Conservation (phyloP, 257 asterid species). For the Handroanthus guayacan region DNA sequence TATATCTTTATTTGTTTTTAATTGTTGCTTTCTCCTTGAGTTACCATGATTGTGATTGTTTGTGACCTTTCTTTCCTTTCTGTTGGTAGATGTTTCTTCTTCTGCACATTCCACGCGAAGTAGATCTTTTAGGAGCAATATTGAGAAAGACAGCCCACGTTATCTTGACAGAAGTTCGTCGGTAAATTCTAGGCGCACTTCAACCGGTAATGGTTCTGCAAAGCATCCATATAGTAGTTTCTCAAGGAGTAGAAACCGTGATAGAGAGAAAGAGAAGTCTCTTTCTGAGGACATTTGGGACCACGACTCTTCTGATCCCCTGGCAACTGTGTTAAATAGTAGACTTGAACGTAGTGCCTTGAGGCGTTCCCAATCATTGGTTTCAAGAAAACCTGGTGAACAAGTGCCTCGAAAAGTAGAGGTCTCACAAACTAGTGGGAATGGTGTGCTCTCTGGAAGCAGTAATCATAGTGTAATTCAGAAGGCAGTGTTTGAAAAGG, state of each 20-base stretch:
- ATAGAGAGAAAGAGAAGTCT: slow-evolving; percentile 56
- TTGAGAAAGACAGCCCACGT: slow-evolving; percentile 51
- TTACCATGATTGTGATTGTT: slow-evolving; percentile 19
- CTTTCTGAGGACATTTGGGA: slow-evolving; percentile 48
- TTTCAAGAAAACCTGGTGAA: slow-evolving; percentile 59
- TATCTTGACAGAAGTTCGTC: slow-evolving; percentile 56
- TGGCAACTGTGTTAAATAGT: slow-evolving; percentile 45
- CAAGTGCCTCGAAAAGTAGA: slow-evolving; percentile 43
- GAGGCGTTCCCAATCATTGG: slow-evolving; percentile 62
- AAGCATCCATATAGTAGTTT: slow-evolving; percentile 76
- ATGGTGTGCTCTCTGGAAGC: slow-evolving; percentile 45
- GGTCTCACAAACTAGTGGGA: slow-evolving; percentile 40
- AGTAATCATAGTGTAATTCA: slow-evolving; percentile 41
- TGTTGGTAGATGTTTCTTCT: slow-evolving; percentile 45
- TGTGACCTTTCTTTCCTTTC: background rate
- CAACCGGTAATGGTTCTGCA: slow-evolving; percentile 50
- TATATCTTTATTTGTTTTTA: background rate
- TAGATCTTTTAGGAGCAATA: slow-evolving; percentile 52
- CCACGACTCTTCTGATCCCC: slow-evolving; percentile 46
- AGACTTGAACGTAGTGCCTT: slow-evolving; percentile 48
- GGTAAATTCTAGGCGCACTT: slow-evolving; percentile 52
- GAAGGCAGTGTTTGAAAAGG: slow-evolving; percentile 62
- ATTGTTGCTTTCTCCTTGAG: background rate
- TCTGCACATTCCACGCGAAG: slow-evolving; percentile 42
- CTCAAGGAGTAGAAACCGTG: slow-evolving; percentile 59